Conservation (phyloP, 768 basidiomycete genomes). For the Antrodiella citrinella region DNA sequence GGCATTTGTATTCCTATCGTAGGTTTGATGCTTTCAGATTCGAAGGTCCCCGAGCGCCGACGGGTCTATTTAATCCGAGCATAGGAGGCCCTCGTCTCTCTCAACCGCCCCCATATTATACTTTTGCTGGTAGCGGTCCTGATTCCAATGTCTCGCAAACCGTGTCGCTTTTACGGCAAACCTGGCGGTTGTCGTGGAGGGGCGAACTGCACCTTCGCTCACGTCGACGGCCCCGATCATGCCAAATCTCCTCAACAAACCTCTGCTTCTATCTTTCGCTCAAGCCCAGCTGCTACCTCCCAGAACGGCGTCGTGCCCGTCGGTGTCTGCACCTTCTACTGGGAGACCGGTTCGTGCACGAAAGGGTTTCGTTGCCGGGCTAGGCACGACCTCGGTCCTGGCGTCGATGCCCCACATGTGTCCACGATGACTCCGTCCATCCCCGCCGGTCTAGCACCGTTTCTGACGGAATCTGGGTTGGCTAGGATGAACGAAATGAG, state of each 20-base stretch:
- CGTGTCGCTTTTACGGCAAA: constrained; percentile 33
- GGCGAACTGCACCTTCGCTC: constrained; percentile 29
- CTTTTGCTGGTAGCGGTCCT: too few species aligned
- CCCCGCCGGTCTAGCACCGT: not conserved
- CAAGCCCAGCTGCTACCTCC: too few species aligned
- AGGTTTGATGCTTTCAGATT: too few species aligned
- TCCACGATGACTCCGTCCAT: not conserved
- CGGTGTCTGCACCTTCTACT: constrained; percentile 19
- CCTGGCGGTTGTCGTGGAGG: constrained; percentile 43
- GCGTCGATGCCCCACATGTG: not conserved
- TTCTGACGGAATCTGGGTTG: constrained; percentile 16
- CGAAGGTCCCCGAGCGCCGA: too few species aligned
- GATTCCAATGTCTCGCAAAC: constrained; percentile 19
- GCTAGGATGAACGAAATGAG: constrained; percentile 8
- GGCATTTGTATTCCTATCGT: too few species aligned
- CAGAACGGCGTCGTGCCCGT: not conserved
- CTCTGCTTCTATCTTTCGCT: too few species aligned
- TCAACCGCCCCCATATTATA: too few species aligned
- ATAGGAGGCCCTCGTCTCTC: too few species aligned
- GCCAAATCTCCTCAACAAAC: too few species aligned
- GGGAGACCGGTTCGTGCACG: constrained; percentile 20
- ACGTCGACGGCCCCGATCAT: constrained; percentile 8
- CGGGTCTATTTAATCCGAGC: too few species aligned
- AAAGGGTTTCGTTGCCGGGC: constrained; percentile 20
- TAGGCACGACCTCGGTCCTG: constrained; percentile 15